These are phyloP conservation scores for Amauroascus verrucosus DNA, from an alignment of 2,329 filamentous ascomycete species.

Conservation along the genomic window DNA sequence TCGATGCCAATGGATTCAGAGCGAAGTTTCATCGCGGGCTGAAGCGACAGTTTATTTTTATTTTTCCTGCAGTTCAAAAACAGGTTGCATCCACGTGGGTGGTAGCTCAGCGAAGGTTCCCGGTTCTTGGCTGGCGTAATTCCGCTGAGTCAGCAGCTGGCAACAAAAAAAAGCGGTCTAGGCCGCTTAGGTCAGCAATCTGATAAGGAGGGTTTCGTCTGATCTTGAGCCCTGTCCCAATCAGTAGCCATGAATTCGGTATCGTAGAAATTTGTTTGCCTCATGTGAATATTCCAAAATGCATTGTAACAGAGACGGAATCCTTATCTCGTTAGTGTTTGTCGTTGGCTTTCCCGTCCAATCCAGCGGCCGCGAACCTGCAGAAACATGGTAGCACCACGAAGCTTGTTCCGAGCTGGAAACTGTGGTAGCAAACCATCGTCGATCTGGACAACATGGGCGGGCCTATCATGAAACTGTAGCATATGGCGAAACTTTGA, in stretches of 20 bases:
- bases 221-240: neutral
- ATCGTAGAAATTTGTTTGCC: no score
- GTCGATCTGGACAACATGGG: neutral
- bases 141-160: neutral
- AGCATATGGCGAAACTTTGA: neutral
- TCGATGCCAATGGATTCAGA: neutral
- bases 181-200: neutral
- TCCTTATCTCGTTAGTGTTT: no score
- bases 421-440: neutral
- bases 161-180: neutral
- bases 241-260: no score
- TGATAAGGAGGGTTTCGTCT: neutral
- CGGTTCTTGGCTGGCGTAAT: slow-evolving; percentile 7
- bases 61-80: neutral
- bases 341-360: neutral
- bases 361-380: neutral
- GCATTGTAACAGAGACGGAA: no score
- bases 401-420: slow-evolving; percentile 1
- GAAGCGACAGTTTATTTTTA: neutral
- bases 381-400: slow-evolving; percentile 3
- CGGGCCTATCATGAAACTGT: neutral
- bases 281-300: no score
- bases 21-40: neutral
- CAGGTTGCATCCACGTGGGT: slow-evolving; percentile 5
- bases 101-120: slow-evolving; percentile 1